Evolutionary conservation across 768 basidiomycete species (phyloP).

Genomic region (Pisolithus marmoratus): DNA sequence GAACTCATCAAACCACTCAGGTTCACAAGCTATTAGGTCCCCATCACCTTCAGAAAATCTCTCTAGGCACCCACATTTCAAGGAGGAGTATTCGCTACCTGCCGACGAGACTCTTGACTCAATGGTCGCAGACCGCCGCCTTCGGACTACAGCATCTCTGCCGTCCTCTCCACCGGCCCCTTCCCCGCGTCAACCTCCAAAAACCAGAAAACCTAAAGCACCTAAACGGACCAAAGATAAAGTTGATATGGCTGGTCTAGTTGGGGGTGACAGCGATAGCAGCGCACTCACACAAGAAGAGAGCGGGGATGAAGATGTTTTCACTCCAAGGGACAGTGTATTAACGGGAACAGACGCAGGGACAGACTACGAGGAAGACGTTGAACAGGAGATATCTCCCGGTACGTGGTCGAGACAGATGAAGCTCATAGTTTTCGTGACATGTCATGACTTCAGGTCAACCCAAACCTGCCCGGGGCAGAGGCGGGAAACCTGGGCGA

Average conservation of each 20-base stretch:
- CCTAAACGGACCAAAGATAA: constrained; percentile 41
- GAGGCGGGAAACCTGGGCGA: constrained; percentile 20
- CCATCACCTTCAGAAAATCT: constrained; percentile 70
- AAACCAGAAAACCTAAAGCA: constrained; percentile 37
- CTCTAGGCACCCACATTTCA: constrained; percentile 65
- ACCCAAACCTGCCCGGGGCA: constrained; percentile 19
- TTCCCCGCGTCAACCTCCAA: constrained; percentile 36
- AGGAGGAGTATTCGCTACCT: constrained; percentile 59
- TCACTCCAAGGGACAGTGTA: constrained; percentile 60
- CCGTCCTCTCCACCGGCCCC: constrained; percentile 52
- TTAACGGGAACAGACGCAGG: constrained; percentile 68
- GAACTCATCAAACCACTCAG: constrained; percentile 32
- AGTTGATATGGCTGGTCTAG: constrained; percentile 64
- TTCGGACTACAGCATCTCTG: constrained; percentile 56
- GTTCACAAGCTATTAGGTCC: constrained; percentile 50
- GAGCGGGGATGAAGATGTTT: constrained; percentile 60
- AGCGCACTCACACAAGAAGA: constrained; percentile 81
- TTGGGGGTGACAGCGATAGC: constrained; percentile 79
- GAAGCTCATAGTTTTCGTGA: constrained; percentile 8
- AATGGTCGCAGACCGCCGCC: constrained; percentile 56
- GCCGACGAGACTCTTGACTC: constrained; percentile 55
- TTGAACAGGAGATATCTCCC: constrained; percentile 56
- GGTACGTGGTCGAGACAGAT: constrained; percentile 34
- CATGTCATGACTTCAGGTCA: constrained; percentile 13
- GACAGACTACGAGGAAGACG: constrained; percentile 70